Evolutionary conservation across 345 rosid species (phyloP), one percentile per base, ranked within the genome.

Genomic region (Nasturtium officinale): DNA sequence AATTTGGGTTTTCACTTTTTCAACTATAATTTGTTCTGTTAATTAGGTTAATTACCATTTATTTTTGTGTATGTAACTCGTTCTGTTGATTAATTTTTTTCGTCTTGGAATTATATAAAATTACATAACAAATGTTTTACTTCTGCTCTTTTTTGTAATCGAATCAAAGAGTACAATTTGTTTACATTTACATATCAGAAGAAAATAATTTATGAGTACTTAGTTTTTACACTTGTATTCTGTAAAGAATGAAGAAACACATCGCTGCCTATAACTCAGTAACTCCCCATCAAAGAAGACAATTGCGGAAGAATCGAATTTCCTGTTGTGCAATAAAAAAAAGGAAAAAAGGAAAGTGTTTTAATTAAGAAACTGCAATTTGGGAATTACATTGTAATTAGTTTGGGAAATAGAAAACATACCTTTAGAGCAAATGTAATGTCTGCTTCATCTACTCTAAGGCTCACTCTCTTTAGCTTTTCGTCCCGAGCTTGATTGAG

Each of bases 391-490:
- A 35, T 21, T 56, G 65, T 51, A 66, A 66, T 25, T 54, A 6
- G 48, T 53, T 42, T 37, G 46, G 50, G 16, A 35, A 35, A 38
- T 33, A 37, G 13, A 16, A 11, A 28, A 10, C 28, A 21, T 78
- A 90, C 97, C 91, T 89, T 96, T 83, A 95, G 82, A 46, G 99
- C 96, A 77, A 90, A 95, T 50, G 83, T 76, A 77, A 91, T 72
- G 68, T 95, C 96, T 18, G 89, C 86, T 72, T 83, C 93, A 77
- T 90, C 96, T 28, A 86, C 84, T 73, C 87, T 88, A 12, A 90
- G 61, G 9, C 90, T 80, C 38, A 95, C 87, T 80, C 93, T 88
- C 64, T 71, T 88, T n/a, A 65, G 72, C 76, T 81, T 95, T 32
- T 87, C 96, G 10, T 83, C 89, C 0, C 96, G 96, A 43, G 87